These are phyloP conservation scores for Fusarium sp. DNA, from an alignment of 2,329 filamentous ascomycete species.

Conservation along the genomic window DNA sequence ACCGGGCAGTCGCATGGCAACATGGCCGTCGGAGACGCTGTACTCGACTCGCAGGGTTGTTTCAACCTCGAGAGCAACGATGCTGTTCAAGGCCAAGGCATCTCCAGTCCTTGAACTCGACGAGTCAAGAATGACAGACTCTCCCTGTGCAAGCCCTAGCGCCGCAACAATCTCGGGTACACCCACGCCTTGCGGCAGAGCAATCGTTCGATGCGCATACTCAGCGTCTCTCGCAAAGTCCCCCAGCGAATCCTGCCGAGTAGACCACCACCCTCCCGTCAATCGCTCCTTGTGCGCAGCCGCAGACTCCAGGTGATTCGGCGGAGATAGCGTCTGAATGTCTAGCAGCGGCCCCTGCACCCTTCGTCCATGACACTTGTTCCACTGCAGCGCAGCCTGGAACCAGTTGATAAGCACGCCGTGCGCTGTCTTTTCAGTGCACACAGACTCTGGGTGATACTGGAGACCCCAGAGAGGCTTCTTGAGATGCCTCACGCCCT, in stretches of 20 bases:
- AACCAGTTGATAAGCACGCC: constrained; percentile 81
- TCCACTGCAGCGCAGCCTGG: constrained; percentile 69
- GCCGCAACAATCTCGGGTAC: constrained; percentile 65
- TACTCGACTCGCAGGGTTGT: constrained; percentile 67
- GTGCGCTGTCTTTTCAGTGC: constrained; percentile 74
- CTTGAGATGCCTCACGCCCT: constrained; percentile 73
- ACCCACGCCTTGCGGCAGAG: constrained; percentile 57
- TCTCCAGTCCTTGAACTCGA: constrained; percentile 61
- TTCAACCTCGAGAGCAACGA: constrained; percentile 73
- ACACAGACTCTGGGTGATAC: constrained; percentile 90
- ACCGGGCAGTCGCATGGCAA: constrained; percentile 42
- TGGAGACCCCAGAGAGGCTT: constrained; percentile 88
- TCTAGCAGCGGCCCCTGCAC: constrained; percentile 24
- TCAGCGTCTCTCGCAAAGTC: constrained; percentile 30
- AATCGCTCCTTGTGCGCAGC: constrained; percentile 24
- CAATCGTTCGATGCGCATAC: constrained; percentile 55
- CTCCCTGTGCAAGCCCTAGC: constrained; percentile 51
- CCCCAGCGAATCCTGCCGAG: constrained; percentile 4
- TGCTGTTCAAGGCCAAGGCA: constrained; percentile 68
- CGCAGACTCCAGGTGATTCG: constrained; percentile 38
- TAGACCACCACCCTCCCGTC: constrained; percentile 24
- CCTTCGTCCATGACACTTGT: constrained; percentile 46
- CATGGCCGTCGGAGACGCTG: constrained; percentile 57
- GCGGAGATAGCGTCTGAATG: constrained; percentile 41
- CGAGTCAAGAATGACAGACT: constrained; percentile 68